A percentile compares a stretch with the other conserved stretches of the same genome.
Evolutionary conservation across 1,284 basidiomycete species (phyloP).

Genomic region (Leccinum pachyderme): DNA sequence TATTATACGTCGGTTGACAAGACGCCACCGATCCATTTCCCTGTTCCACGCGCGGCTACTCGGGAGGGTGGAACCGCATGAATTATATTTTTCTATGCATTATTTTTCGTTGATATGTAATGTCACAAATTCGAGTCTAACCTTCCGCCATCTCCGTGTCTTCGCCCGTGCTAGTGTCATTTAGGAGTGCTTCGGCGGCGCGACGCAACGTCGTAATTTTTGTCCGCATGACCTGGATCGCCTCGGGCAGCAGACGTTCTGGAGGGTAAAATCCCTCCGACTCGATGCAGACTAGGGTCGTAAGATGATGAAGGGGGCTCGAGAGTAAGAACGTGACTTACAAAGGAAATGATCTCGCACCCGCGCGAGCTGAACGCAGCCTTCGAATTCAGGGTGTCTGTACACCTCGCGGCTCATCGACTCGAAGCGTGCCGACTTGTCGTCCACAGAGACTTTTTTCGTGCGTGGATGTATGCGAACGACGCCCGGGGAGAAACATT

Average conservation of each 20-base stretch:
- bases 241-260: conserved; percentile 80
- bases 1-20: conserved; percentile 37
- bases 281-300: conserved; percentile 70
- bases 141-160: conserved; percentile 41
- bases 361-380: conserved; percentile 79
- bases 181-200: conserved; percentile 56
- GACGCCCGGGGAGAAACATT: conserved; percentile 90
- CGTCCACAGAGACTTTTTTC: conserved; percentile 59
- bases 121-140: conserved; percentile 13
- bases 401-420: conserved; percentile 93
- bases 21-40: conserved; percentile 38
- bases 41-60: conserved; percentile 13
- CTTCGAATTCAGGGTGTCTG: conserved; percentile 89
- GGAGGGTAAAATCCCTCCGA: conserved; percentile 88
- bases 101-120: conserved; percentile 1
- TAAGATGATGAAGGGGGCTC: conserved; percentile 30
- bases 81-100: background rate
- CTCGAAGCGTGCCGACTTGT: conserved; percentile 75
- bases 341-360: conserved; percentile 95
- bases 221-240: conserved; percentile 78
- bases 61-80: conserved; percentile 4
- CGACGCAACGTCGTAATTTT: conserved; percentile 69
- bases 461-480: conserved; percentile 67
- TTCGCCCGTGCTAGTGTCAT: conserved; percentile 30
- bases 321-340: conserved; percentile 38